Evolutionary conservation across 306 rosid species (phyloP).

Genomic region (Crotalaria pallida): DNA sequence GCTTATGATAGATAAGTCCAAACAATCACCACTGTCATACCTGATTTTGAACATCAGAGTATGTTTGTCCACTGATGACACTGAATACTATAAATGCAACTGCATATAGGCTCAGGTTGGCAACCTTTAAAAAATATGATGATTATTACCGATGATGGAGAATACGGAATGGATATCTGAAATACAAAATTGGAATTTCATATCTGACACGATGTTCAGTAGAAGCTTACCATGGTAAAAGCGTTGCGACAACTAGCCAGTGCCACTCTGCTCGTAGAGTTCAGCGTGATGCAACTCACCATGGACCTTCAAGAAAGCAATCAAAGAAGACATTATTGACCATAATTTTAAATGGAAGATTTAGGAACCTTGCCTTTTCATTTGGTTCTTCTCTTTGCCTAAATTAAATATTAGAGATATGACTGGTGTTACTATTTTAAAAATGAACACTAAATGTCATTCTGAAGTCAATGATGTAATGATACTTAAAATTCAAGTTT

Average conservation of each 20-base stretch:
- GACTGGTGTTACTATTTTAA: not conserved
- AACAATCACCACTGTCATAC: conserved; percentile 28
- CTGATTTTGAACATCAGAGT: conserved; percentile 61
- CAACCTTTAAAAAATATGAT: conserved; percentile 50
- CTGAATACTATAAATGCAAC: conserved; percentile 67
- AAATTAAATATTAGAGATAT: not conserved
- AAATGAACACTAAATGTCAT: not conserved
- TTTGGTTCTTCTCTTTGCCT: not conserved
- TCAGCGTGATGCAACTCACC: conserved; percentile 87
- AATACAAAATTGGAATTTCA: not conserved
- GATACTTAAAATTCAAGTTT: not conserved
- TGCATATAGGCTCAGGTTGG: conserved; percentile 80
- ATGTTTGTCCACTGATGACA: conserved; percentile 38
- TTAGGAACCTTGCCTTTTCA: not conserved
- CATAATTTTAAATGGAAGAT: conserved; percentile 7
- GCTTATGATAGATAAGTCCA: conserved; percentile 7
- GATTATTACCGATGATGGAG: not conserved
- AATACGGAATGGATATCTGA: no score
- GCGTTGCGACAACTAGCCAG: conserved; percentile 96
- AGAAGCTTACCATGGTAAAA: conserved; percentile 70
- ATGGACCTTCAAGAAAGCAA: conserved; percentile 67
- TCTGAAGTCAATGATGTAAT: not conserved
- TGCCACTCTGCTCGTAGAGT: conserved; percentile 85
- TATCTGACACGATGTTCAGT: conserved; percentile 2
- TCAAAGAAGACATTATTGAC: not conserved